Evolutionary conservation across 257 asterid genomes (phyloP).

Genomic region (Solanum ahanhuiri): DNA sequence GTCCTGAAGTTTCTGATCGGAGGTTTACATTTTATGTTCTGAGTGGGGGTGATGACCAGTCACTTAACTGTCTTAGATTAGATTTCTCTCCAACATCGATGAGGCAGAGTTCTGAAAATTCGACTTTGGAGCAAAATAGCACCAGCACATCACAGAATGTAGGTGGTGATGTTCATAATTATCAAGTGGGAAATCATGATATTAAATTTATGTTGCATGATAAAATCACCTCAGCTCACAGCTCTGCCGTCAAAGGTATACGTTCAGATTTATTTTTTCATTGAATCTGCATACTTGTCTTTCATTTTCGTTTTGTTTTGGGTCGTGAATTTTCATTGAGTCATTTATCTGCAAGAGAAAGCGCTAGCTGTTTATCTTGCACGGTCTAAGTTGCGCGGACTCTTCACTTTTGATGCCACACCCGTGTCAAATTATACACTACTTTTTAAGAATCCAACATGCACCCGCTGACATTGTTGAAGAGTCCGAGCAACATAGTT

Average conservation of each 20-base stretch:
- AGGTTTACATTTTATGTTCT: slow-evolving; percentile 37
- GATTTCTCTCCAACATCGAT: slow-evolving; percentile 28
- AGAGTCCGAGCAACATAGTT: not conserved
- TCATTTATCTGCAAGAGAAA: not conserved
- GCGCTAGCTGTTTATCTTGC: not conserved
- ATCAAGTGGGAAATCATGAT: slow-evolving; percentile 32
- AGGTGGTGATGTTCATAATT: slow-evolving; percentile 10
- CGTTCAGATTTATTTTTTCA: not conserved
- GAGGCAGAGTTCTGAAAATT: slow-evolving; percentile 15
- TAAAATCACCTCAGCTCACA: slow-evolving; percentile 70
- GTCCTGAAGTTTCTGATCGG: slow-evolving; percentile 21
- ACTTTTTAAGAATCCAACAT: not conserved
- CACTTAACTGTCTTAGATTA: slow-evolving; percentile 54
- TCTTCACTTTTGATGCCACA: not conserved
- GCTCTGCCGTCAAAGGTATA: slow-evolving; percentile 89
- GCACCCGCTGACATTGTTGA: not conserved
- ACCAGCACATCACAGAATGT: slow-evolving; percentile 6
- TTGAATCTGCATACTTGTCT: not conserved
- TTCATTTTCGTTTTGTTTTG: not conserved
- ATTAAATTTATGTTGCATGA: slow-evolving; percentile 35
- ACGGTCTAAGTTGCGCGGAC: not conserved
- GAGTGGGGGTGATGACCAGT: slow-evolving; percentile 98
- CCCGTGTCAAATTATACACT: not conserved
- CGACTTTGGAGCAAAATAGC: slow-evolving; percentile 4
- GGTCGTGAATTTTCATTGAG: not conserved